A percentile compares a stretch with the other conserved stretches of the same genome.
These are phyloP conservation scores for Croton setiger DNA, from an alignment of 441 rosid species.

Conservation along the genomic window DNA sequence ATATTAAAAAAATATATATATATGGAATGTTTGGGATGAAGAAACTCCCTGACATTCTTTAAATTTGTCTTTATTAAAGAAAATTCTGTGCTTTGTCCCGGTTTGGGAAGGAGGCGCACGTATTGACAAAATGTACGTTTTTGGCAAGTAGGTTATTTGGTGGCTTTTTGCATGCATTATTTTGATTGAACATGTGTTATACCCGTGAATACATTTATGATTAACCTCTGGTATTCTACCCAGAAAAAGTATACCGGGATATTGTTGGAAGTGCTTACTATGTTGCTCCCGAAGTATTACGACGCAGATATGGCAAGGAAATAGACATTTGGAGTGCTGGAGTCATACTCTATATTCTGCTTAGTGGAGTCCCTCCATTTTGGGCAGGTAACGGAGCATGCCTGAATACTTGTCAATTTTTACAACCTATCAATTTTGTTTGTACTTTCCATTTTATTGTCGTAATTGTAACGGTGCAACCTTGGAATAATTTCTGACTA, in stretches of 20 bases:
- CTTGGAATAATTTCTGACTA: background rate
- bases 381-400: constrained; percentile 61
- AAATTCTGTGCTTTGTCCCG: background rate
- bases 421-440: background rate
- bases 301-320: constrained; percentile 78
- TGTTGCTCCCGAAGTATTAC: constrained; percentile 85
- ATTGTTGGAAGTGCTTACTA: constrained; percentile 90
- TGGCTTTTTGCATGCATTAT: background rate
- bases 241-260: constrained; percentile 72
- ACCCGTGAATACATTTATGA: background rate
- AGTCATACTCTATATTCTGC: constrained; percentile 74
- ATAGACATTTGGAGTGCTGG: constrained; percentile 94
- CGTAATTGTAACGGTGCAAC: background rate
- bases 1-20: background rate
- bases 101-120: background rate
- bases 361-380: constrained; percentile 89
- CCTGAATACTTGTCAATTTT: background rate
- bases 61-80: background rate
- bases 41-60: background rate
- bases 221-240: background rate
- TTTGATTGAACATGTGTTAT: background rate
- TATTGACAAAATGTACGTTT: background rate
- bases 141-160: background rate
- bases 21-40: background rate
- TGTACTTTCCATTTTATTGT: background rate